A percentile compares a stretch with the other conserved stretches of the same genome.
These are phyloP conservation scores for Astrephomene gubernaculifera DNA, from an alignment of 139 green algal genomes.

Conservation along the genomic window DNA sequence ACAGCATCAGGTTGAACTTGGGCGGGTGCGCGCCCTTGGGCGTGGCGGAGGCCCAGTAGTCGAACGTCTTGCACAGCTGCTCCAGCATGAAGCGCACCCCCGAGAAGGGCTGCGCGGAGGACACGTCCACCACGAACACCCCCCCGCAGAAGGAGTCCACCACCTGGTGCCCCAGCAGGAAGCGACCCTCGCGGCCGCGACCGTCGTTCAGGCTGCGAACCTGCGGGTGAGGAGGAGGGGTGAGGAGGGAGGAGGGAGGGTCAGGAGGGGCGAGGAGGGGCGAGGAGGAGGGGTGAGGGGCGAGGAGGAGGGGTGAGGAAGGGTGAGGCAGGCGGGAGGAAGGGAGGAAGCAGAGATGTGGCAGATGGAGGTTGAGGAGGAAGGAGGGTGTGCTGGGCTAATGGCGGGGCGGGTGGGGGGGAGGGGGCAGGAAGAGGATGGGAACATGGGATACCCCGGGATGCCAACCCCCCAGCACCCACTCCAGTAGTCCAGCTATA, in stretches of 20 bases:
- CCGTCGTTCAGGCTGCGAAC: constrained; percentile 44
- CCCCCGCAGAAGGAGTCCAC: constrained; percentile 52
- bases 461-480: neutral
- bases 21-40: constrained; percentile 4
- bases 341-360: neutral
- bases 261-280: neutral
- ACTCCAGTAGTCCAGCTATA: neutral
- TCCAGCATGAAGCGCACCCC: constrained; percentile 50
- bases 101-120: constrained; percentile 44
- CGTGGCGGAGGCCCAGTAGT: constrained; percentile 22
- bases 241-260: neutral
- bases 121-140: constrained; percentile 61
- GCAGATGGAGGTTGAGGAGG: neutral
- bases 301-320: no score
- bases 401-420: neutral
- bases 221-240: neutral
- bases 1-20: constrained; percentile 41
- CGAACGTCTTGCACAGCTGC: constrained; percentile 48
- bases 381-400: neutral
- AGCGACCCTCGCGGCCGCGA: constrained; percentile 51
- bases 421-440: neutral
- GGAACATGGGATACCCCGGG: neutral
- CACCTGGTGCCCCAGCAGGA: constrained; percentile 56
- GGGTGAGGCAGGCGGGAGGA: neutral
- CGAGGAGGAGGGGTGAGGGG: neutral